A percentile compares a stretch with the other conserved stretches of the same genome.
These are phyloP conservation scores for Fereydounia khargensis DNA, from an alignment of 1,284 basidiomycete species.

Conservation along the genomic window DNA sequence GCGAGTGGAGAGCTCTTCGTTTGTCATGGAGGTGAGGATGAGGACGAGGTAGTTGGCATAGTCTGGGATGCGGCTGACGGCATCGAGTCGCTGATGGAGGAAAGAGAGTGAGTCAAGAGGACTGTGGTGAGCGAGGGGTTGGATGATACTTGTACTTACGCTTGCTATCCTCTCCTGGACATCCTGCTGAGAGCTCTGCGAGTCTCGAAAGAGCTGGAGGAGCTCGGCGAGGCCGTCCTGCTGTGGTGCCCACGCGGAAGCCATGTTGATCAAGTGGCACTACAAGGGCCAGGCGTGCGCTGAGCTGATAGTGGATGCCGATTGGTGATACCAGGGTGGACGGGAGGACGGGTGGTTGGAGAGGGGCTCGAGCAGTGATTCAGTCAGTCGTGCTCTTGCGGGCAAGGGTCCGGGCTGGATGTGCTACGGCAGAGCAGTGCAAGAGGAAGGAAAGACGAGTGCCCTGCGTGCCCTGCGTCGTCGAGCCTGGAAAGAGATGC, in stretches of 20 bases:
- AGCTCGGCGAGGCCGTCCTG: conserved; percentile 48
- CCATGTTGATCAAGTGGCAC: conserved; percentile 7
- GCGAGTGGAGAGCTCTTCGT: conserved; percentile 84
- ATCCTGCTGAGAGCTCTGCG: conserved; percentile 43
- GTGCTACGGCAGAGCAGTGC: neutral
- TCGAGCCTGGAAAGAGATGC: no score
- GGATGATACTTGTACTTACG: conserved; percentile 8
- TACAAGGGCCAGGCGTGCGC: no score
- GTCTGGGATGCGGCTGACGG: conserved; percentile 48
- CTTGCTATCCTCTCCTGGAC: conserved; percentile 46
- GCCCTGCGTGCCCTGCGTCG: neutral
- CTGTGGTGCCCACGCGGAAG: conserved; percentile 43
- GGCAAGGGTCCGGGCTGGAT: no score
- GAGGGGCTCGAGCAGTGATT: no score
- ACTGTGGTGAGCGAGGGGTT: neutral
- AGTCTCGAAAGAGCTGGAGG: conserved; percentile 49
- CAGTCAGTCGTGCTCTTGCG: no score
- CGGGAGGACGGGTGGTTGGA: neutral
- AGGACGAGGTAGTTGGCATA: conserved; percentile 96
- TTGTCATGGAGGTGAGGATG: conserved; percentile 74
- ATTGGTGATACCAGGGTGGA: no score
- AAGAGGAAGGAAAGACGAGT: neutral
- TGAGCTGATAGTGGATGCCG: no score
- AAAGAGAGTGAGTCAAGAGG: neutral
- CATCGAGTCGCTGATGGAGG: conserved; percentile 38